Conservation (phyloP, 2,329 filamentous ascomycete genomes). For the Xylaria digitata region DNA sequence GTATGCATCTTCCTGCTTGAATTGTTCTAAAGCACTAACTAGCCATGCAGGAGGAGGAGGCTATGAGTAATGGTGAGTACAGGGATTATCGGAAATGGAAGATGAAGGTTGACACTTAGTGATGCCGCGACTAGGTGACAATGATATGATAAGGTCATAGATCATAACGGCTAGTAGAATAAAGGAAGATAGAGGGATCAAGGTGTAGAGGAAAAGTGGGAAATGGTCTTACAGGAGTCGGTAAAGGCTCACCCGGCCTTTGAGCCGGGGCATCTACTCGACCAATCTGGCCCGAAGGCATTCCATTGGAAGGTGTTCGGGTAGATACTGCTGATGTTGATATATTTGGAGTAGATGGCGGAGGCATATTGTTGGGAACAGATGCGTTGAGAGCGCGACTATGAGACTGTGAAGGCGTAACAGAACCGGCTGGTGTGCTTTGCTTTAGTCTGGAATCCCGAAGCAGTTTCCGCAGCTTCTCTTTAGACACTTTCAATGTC, state of each 20-base stretch:
- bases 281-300: slow-evolving; percentile 69
- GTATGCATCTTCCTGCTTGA: slow-evolving; percentile 72
- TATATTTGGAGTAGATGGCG: slow-evolving; percentile 50
- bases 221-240: slow-evolving; percentile 68
- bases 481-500: slow-evolving; percentile 77
- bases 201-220: slow-evolving; percentile 35
- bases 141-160: slow-evolving; percentile 40
- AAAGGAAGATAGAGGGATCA: slow-evolving; percentile 48
- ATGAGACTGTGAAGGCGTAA: slow-evolving; percentile 60
- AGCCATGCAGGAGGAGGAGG: slow-evolving; percentile 92
- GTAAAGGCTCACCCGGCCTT: slow-evolving; percentile 65
- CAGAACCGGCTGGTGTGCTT: slow-evolving; percentile 55
- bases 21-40: slow-evolving; percentile 73
- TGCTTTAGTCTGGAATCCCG: slow-evolving; percentile 62
- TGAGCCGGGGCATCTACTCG: slow-evolving; percentile 75
- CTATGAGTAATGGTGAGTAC: slow-evolving; percentile 59
- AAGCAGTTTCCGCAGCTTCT: slow-evolving; percentile 75
- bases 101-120: slow-evolving; percentile 30
- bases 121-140: slow-evolving; percentile 35
- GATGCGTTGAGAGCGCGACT: slow-evolving; percentile 59
- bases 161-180: slow-evolving; percentile 50
- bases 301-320: slow-evolving; percentile 42
- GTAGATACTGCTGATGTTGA: slow-evolving; percentile 41
- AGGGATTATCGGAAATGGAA: slow-evolving; percentile 30
- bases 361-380: slow-evolving; percentile 52